Conservation (phyloP, 2,329 filamentous ascomycete genomes). For the Calonectria pseudoreteaudii region DNA sequence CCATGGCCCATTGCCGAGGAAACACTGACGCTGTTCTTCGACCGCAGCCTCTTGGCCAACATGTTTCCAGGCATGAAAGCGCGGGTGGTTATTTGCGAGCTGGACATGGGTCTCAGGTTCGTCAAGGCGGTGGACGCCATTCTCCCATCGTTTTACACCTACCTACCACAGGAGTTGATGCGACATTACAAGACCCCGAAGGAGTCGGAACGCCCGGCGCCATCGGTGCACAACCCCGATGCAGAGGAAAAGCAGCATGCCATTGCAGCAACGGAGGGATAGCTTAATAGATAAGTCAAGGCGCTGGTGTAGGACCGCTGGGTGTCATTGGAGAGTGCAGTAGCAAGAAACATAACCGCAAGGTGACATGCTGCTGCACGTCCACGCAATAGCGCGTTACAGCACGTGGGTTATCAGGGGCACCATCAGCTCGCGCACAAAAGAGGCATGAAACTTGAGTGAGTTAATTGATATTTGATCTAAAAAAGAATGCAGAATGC, state of each 20-base stretch:
- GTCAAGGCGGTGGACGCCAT: conserved; percentile 69
- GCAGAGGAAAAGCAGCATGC: conserved; percentile 46
- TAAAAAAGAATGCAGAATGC: conserved; percentile 20
- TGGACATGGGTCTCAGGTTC: conserved; percentile 74
- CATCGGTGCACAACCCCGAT: conserved; percentile 53
- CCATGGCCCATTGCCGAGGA: conserved; percentile 30
- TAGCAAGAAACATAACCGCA: neutral
- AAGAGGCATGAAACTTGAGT: neutral
- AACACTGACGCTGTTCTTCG: conserved; percentile 70
- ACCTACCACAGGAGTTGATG: conserved; percentile 78
- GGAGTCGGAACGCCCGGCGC: conserved; percentile 57
- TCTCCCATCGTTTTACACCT: conserved; percentile 72
- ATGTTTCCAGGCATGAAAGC: conserved; percentile 76
- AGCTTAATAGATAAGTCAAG: conserved; percentile 22
- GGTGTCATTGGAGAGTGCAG: neutral
- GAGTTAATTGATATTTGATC: conserved; percentile 14
- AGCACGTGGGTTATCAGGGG: conserved; percentile 9
- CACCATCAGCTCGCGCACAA: neutral
- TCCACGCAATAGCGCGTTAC: conserved; percentile 2
- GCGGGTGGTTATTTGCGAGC: conserved; percentile 63
- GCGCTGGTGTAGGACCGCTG: neutral
- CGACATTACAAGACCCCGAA: conserved; percentile 70
- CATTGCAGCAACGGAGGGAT: conserved; percentile 34
- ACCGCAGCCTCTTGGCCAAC: conserved; percentile 64
- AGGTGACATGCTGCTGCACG: conserved; percentile 3